A percentile compares a stretch with the other conserved stretches of the same genome.
phyloP scores from a whole-genome alignment of 805 yeast species.

The Pichia cephalocereana region DNA sequence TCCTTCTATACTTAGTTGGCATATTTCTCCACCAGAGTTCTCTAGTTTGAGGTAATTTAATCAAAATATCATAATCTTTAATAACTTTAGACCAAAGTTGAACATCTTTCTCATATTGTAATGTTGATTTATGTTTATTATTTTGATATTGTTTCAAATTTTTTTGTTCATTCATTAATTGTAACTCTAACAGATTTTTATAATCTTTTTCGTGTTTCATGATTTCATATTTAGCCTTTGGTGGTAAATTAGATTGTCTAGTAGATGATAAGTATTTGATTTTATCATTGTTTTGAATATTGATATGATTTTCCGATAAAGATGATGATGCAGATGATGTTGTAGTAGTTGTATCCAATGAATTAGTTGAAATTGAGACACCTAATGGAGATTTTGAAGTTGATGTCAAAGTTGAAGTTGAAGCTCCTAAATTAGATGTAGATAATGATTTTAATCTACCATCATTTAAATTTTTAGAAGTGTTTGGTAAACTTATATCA shows the following conservation, averaged over 20 bases:
- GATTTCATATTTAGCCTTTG: slow-evolving; percentile 47
- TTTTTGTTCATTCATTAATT: slow-evolving; percentile 31
- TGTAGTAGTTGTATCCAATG: no score
- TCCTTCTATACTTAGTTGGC: slow-evolving; percentile 33
- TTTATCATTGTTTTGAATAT: background rate
- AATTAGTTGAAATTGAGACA: background rate
- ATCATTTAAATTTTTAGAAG: background rate
- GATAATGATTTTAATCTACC: no score
- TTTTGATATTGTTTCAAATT: slow-evolving; percentile 24
- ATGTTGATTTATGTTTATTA: slow-evolving; percentile 25
- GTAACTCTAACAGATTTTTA: slow-evolving; percentile 33
- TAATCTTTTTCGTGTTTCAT: slow-evolving; percentile 46
- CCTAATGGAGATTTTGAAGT: slow-evolving; percentile 3
- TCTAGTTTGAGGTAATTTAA: slow-evolving; percentile 32
- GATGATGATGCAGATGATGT: no score
- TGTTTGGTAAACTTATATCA: background rate
- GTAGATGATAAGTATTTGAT: slow-evolving; percentile 34
- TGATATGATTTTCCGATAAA: background rate
- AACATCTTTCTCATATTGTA: slow-evolving; percentile 30
- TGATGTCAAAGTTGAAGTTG: background rate
- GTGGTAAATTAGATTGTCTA: slow-evolving; percentile 59
- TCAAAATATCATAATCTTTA: slow-evolving; percentile 26
- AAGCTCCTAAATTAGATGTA: no score
- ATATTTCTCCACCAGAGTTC: slow-evolving; percentile 58
- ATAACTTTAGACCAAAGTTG: slow-evolving; percentile 35